Evolutionary conservation across 768 basidiomycete genomes (phyloP).

Genomic region (Tulasnella calospora): DNA sequence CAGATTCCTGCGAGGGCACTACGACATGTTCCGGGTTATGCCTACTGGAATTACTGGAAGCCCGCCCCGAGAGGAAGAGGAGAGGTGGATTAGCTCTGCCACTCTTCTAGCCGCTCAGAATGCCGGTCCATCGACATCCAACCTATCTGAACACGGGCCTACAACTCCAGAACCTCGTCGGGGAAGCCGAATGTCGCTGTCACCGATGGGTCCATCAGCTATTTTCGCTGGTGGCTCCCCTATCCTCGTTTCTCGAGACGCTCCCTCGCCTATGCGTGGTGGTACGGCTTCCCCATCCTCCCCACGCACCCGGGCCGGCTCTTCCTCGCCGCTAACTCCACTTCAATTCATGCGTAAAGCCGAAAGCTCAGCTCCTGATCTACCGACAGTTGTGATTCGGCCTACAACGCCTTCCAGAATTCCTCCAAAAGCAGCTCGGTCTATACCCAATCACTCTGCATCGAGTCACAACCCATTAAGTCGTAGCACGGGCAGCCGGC

Average conservation of each 20-base stretch:
- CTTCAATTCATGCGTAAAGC: constrained; percentile 83
- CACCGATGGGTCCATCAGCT: constrained; percentile 62
- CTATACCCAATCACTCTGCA: not conserved
- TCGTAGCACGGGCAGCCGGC: not conserved
- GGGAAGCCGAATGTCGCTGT: constrained; percentile 40
- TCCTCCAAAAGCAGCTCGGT: not conserved
- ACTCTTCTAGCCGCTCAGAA: constrained; percentile 47
- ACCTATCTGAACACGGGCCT: constrained; percentile 38
- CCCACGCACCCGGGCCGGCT: constrained; percentile 52
- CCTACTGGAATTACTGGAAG: constrained; percentile 48
- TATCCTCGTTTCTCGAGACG: constrained; percentile 25
- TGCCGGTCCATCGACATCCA: not conserved
- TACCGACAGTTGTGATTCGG: constrained; percentile 8
- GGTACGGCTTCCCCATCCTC: constrained; percentile 31
- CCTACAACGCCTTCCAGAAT: constrained; percentile 1
- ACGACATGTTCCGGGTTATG: constrained; percentile 72
- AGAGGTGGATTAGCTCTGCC: constrained; percentile 80
- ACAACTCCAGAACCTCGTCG: constrained; percentile 59
- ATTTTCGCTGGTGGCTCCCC: constrained; percentile 49
- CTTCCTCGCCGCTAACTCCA: constrained; percentile 68
- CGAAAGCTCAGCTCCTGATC: constrained; percentile 36
- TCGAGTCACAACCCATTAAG: not conserved
- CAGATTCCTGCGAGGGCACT: constrained; percentile 83
- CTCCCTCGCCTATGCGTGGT: not conserved
- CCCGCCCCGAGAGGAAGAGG: constrained; percentile 51